Conservation (phyloP, 2,329 filamentous ascomycete species). For the Arthrobotrys pseudoclavata region DNA sequence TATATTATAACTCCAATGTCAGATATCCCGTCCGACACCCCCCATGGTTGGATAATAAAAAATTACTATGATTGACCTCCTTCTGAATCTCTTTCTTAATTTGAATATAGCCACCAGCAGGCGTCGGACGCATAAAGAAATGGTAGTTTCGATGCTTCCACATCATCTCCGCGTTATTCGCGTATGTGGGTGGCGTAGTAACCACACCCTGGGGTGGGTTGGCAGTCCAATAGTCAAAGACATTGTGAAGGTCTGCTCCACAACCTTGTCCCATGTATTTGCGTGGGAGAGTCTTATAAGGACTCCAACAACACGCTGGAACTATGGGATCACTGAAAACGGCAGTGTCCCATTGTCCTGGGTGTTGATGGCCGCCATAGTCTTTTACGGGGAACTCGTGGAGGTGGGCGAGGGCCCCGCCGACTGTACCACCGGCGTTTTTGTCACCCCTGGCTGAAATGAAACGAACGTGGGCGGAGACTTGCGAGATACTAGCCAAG, state of each 20-base stretch:
- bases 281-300: background rate
- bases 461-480: constrained; percentile 21
- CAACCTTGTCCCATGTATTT: constrained; percentile 13
- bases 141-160: background rate
- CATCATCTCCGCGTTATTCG: background rate
- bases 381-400: background rate
- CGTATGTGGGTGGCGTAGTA: background rate
- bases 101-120: too few species aligned
- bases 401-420: background rate
- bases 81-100: too few species aligned
- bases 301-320: constrained; percentile 8
- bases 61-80: background rate
- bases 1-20: too few species aligned
- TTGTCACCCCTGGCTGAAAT: background rate
- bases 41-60: background rate
- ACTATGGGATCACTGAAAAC: constrained; percentile 30
- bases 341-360: constrained; percentile 22
- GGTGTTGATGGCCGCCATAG: background rate
- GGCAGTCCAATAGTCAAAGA: background rate
- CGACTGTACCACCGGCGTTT: background rate
- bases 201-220: too few species aligned
- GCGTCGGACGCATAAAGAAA: background rate
- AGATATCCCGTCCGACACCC: too few species aligned
- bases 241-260: background rate
- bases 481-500: constrained; percentile 17